phyloP scores from a whole-genome alignment of 2,329 filamentous ascomycete species.

The Ophiostoma sp. region DNA sequence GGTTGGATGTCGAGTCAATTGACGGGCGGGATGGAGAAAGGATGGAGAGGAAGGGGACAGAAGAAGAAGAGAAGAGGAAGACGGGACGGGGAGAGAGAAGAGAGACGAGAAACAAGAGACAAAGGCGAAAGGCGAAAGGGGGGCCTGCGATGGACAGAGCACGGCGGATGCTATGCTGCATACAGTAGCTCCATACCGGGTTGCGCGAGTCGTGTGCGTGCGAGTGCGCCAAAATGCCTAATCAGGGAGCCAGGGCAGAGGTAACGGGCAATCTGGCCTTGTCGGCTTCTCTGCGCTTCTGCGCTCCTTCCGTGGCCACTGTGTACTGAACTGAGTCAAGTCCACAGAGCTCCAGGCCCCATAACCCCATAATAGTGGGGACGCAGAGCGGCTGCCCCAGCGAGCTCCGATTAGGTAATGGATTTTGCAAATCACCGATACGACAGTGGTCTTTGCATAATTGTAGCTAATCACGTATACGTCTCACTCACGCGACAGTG shows the following conservation, averaged over 20 bases:
- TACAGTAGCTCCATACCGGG: neutral
- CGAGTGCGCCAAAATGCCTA: neutral
- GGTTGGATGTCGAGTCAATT: constrained; percentile 8
- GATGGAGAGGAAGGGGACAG: constrained; percentile 22
- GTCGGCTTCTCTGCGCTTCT: constrained; percentile 20
- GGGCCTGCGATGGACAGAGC: constrained; percentile 16
- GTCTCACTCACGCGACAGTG: neutral
- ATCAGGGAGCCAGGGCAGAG: constrained; percentile 12
- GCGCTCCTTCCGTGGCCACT: neutral
- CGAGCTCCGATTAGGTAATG: constrained; percentile 18
- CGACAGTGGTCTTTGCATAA: neutral
- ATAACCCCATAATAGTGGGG: constrained; percentile 14
- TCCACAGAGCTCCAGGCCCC: constrained; percentile 1
- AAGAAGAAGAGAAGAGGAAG: constrained; percentile 25
- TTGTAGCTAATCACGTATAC: neutral
- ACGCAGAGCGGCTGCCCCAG: neutral
- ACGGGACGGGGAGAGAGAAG: constrained; percentile 5
- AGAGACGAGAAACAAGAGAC: constrained; percentile 3
- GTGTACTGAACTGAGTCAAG: neutral
- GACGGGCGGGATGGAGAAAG: constrained; percentile 18
- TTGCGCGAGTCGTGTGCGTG: constrained; percentile 14
- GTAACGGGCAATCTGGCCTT: constrained; percentile 32
- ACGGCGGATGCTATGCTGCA: constrained; percentile 13
- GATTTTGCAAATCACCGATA: neutral
- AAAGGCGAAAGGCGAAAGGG: neutral